Percentiles rank a stretch among this genome's conserved stretches.
phyloP scores from a whole-genome alignment of 176 grass and related monocot genomes.

The Ensete ventricosum region DNA sequence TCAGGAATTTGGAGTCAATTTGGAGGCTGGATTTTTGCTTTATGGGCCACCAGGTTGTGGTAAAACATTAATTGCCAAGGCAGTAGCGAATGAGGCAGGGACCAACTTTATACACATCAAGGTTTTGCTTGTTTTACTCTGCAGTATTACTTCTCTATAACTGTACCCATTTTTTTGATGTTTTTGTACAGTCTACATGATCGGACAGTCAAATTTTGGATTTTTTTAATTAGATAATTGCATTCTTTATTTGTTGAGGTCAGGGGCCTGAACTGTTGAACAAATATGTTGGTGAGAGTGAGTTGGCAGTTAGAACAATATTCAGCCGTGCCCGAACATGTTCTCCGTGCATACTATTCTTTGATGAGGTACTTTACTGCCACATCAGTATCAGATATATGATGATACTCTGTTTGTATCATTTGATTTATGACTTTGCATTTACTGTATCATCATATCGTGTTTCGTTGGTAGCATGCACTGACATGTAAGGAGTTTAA shows the following conservation, averaged over 20 bases:
- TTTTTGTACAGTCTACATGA: neutral
- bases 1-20: constrained; percentile 70
- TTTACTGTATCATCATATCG: neutral
- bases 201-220: neutral
- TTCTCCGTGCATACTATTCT: constrained; percentile 85
- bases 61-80: constrained; percentile 98
- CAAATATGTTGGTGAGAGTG: constrained; percentile 98
- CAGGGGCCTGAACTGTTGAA: constrained; percentile 93
- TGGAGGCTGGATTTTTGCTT: constrained; percentile 78
- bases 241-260: constrained; percentile 14
- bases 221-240: neutral
- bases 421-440: neutral
- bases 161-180: neutral
- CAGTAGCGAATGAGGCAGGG: constrained; percentile 89
- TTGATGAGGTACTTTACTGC: constrained; percentile 67
- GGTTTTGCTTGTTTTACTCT: constrained; percentile 35
- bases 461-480: neutral
- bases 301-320: constrained; percentile 85
- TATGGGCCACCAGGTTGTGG: constrained; percentile 96
- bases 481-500: neutral
- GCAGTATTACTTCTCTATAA: neutral
- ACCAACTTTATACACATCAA: constrained; percentile 98
- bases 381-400: constrained; percentile 5
- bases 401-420: neutral
- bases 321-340: constrained; percentile 78